These are phyloP conservation scores for Crithidia fasciculata DNA, from an alignment of 208 protist species.

Conservation along the genomic window DNA sequence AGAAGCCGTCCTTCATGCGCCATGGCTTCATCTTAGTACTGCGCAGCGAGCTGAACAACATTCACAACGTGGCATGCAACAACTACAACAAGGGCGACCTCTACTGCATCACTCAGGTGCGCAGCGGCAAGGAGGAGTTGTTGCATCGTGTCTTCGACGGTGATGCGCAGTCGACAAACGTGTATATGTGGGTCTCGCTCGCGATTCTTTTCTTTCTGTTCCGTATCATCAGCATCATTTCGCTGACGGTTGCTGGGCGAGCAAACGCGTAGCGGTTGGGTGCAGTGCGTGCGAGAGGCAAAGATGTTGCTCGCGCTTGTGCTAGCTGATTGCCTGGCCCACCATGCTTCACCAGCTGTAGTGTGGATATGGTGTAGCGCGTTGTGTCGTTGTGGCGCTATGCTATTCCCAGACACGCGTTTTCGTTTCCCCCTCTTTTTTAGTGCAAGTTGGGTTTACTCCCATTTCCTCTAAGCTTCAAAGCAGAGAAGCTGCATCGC, in stretches of 20 bases:
- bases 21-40: conserved; percentile 67
- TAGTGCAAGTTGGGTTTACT: too few species aligned
- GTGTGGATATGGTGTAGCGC: too few species aligned
- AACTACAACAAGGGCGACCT: conserved; percentile 35
- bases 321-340: too few species aligned
- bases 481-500: too few species aligned
- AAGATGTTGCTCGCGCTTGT: too few species aligned
- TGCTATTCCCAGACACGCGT: too few species aligned
- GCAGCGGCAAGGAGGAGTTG: conserved; percentile 59
- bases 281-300: too few species aligned
- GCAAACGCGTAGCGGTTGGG: too few species aligned
- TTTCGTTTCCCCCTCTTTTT: too few species aligned
- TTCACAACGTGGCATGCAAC: conserved; percentile 64
- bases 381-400: too few species aligned
- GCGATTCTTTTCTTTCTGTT: conserved; percentile 57
- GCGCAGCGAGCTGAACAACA: conserved; percentile 68
- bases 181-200: conserved; percentile 73
- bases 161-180: conserved; percentile 47
- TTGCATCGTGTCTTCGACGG: conserved; percentile 54
- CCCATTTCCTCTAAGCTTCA: too few species aligned
- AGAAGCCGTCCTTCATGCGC: conserved; percentile 78
- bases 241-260: conserved; percentile 22
- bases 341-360: too few species aligned
- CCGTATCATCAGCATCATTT: conserved; percentile 34
- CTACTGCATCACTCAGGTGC: conserved; percentile 56